phyloP scores from a whole-genome alignment of 2,329 filamentous ascomycete genomes.

The Pseudogymnoascus sp. region DNA sequence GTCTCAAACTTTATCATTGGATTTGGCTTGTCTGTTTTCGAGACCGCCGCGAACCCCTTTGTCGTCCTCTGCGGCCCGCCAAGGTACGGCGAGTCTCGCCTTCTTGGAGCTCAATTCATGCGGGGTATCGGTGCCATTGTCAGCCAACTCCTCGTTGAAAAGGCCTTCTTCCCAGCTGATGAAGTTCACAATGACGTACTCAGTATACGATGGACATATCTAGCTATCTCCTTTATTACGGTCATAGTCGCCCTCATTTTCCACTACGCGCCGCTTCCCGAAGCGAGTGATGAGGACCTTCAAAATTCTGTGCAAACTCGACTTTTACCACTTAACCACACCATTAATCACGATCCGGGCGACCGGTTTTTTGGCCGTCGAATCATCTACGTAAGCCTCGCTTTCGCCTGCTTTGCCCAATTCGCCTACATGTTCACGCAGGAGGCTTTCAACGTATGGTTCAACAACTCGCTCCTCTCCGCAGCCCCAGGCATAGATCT shows the following conservation, averaged over 20 bases:
- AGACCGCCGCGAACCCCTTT: conserved; percentile 72
- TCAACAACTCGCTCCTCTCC: conserved; percentile 41
- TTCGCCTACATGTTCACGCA: conserved; percentile 75
- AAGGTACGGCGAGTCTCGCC: conserved; percentile 63
- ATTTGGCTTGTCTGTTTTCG: conserved; percentile 64
- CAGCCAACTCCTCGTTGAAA: conserved; percentile 63
- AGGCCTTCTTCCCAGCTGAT: conserved; percentile 53
- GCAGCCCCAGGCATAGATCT: conserved; percentile 32
- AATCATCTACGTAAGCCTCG: conserved; percentile 39
- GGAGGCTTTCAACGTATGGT: conserved; percentile 54
- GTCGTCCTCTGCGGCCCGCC: conserved; percentile 62
- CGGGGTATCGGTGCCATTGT: conserved; percentile 67
- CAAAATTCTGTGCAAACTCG: conserved; percentile 48
- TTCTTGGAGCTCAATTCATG: conserved; percentile 66
- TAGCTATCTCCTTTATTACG: conserved; percentile 65
- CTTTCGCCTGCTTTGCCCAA: conserved; percentile 65
- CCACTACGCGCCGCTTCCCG: conserved; percentile 55
- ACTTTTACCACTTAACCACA: conserved; percentile 57
- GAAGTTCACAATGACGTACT: conserved; percentile 38
- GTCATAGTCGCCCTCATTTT: conserved; percentile 58
- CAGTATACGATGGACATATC: conserved; percentile 73
- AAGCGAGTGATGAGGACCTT: conserved; percentile 39
- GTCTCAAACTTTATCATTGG: conserved; percentile 66
- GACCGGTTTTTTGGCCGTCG: conserved; percentile 52
- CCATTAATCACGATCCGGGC: conserved; percentile 68